Base-by-base conservation (phyloP, 2,329 filamentous ascomycete species). In the Ceratocystis cubensis region DNA sequence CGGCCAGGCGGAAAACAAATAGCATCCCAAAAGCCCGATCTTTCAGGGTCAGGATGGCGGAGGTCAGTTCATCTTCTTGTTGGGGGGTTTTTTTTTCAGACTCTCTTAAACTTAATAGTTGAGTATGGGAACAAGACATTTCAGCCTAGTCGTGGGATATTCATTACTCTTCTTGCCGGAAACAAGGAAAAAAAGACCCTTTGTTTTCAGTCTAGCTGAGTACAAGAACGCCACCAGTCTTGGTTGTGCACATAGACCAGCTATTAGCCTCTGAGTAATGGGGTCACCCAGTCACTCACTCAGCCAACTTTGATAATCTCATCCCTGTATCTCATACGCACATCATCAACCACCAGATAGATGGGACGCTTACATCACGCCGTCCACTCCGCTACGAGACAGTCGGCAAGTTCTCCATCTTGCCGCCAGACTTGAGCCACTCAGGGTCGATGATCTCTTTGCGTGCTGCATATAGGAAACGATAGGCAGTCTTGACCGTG, bases 401-500 rank as follows among this genome's bases (percentile, higher is more conserved):
- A 63, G 74, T 73, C 1, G 91, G 90, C 65, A 96, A 81, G 70
- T 85, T 87, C 56, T 83, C 83, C 75, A 89, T 81, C 70, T 86
- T 86, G 46, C 86, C 89, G 72, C 88, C 88, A 68, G 86, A 84
- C 65, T 82, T 81, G 65, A 93, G 81, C 85, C 90, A 93, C 68
- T 88, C 84, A 64, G 84, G 79, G 71, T 88, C 85, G 72, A 96
- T 84, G 67, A 99, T 78, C 69, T 84, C 81, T 66, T 93, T 86
- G 63, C 86, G 84, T 62, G 88, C 86, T 20, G 82, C 80, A 74
- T 92, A 93, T 62, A 99, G 81, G 72, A 89, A 86, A 74, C 94
- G 94, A 80, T 97, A 99, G 0, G 93, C 92, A 30, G 90, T 95
- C 72, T 95, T 92, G 72, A 99, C 96, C 0, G 94, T 99, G 66